These are phyloP conservation scores for Pascua sp. DNA, from an alignment of 1,284 basidiomycete species.

Conservation along the genomic window DNA sequence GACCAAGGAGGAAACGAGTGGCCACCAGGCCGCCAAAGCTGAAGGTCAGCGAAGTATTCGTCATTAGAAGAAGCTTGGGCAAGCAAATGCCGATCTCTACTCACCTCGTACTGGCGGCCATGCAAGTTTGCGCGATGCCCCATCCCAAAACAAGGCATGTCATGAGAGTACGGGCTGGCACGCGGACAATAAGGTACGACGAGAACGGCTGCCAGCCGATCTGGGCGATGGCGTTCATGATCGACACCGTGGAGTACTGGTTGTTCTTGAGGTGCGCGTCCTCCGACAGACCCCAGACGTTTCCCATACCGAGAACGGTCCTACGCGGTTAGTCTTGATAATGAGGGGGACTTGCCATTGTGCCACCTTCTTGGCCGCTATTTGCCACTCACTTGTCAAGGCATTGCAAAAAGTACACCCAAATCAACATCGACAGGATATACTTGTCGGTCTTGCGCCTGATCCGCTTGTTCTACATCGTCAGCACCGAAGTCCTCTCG, in stretches of 20 bases:
- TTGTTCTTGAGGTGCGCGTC: constrained; percentile 30
- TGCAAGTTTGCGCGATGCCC: constrained; percentile 34
- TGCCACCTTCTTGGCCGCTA: too few species aligned
- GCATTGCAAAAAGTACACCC: constrained; percentile 43
- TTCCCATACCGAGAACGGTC: constrained; percentile 8
- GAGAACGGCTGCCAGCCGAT: constrained; percentile 47
- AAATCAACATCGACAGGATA: constrained; percentile 33
- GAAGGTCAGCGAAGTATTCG: neutral
- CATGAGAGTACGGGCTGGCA: constrained; percentile 42
- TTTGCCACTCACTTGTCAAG: constrained; percentile 43
- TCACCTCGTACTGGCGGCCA: constrained; percentile 33
- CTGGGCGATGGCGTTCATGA: constrained; percentile 44
- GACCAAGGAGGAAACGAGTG: constrained; percentile 46
- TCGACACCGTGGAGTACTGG: constrained; percentile 35
- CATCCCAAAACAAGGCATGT: constrained; percentile 38
- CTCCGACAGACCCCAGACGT: constrained; percentile 27
- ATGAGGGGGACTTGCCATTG: too few species aligned
- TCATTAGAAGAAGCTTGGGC: neutral
- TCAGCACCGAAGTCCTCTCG: neutral
- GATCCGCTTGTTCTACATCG: constrained; percentile 21
- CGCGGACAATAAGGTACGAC: constrained; percentile 43
- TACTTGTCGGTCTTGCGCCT: constrained; percentile 31
- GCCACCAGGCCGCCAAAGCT: constrained; percentile 32
- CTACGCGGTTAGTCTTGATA: too few species aligned
- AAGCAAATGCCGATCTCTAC: neutral